A percentile compares a stretch with the other conserved stretches of the same genome.
Conservation (phyloP, 768 basidiomycete species). For the Lactarius sanguifluus region DNA sequence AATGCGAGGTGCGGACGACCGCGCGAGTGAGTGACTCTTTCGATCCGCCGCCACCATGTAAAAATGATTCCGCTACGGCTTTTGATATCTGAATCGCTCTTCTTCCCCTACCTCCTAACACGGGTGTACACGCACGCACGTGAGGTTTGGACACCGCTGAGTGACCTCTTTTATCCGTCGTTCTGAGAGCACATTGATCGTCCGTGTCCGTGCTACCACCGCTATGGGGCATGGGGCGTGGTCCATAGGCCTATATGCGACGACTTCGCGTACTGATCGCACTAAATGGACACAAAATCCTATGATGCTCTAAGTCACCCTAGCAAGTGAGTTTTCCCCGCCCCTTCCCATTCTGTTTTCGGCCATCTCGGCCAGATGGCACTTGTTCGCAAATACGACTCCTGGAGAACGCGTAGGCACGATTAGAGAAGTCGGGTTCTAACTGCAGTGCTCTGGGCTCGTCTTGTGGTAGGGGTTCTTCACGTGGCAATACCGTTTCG, state of each 20-base stretch:
- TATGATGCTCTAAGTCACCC: constrained; percentile 3
- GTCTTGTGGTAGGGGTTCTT: background rate
- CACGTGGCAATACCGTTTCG: too few species aligned
- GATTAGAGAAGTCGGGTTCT: background rate
- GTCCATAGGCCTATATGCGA: constrained; percentile 24
- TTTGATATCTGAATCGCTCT: constrained; percentile 29
- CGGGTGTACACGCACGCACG: background rate
- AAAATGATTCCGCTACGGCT: constrained; percentile 26
- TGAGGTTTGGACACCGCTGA: constrained; percentile 25
- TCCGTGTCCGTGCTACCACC: constrained; percentile 25
- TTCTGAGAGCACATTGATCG: constrained; percentile 27
- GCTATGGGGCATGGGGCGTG: constrained; percentile 24
- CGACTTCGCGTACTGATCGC: constrained; percentile 1
- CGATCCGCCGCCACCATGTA: constrained; percentile 22
- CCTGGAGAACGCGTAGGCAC: background rate
- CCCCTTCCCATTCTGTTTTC: background rate
- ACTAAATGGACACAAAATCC: background rate
- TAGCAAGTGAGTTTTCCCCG: constrained; percentile 18
- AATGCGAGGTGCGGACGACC: constrained; percentile 17
- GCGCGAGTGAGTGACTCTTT: constrained; percentile 25
- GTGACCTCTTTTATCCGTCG: constrained; percentile 20
- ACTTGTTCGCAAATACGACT: background rate
- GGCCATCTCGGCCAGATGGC: constrained; percentile 9
- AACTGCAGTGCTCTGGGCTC: background rate
- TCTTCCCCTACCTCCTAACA: constrained; percentile 16